Conservation (phyloP, 2,329 filamentous ascomycete species). For the Monilinia fructicola region DNA sequence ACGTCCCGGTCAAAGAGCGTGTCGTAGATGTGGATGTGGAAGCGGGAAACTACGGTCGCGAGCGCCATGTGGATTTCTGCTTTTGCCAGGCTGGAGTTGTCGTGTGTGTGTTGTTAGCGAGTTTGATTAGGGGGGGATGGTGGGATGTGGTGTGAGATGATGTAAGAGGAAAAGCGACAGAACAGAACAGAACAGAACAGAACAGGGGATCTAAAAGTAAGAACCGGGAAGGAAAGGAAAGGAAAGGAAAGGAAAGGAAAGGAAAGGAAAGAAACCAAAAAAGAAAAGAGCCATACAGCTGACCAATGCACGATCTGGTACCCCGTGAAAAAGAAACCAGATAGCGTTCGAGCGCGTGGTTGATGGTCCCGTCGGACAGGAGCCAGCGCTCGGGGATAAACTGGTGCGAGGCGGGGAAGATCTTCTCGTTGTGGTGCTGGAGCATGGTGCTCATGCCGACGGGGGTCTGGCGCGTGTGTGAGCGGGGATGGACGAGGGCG, state of each 20-base stretch:
- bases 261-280: too few relatives aligned
- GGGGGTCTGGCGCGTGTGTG: conserved; percentile 24
- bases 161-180: not conserved
- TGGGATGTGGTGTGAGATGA: too few relatives aligned
- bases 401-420: conserved; percentile 28
- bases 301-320: conserved; percentile 32
- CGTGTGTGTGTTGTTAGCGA: too few relatives aligned
- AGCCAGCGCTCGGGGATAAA: conserved; percentile 34
- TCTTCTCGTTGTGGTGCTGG: conserved; percentile 30
- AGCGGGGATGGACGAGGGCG: too few relatives aligned
- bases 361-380: conserved; percentile 33
- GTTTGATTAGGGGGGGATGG: too few relatives aligned
- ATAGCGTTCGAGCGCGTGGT: conserved; percentile 25
- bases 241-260: too few relatives aligned
- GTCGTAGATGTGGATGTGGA: conserved; percentile 26
- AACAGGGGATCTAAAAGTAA: not conserved
- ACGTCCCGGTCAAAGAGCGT: conserved; percentile 29
- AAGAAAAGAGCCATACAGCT: conserved; percentile 20
- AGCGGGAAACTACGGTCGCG: conserved; percentile 29
- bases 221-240: too few relatives aligned
- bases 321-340: conserved; percentile 32
- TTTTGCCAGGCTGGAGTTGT: conserved; percentile 30
- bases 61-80: conserved; percentile 31
- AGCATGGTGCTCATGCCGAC: conserved; percentile 31
- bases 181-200: too few relatives aligned